Conservation (phyloP, 2,329 filamentous ascomycete species). For the Aspergillus pseudonomiae region DNA sequence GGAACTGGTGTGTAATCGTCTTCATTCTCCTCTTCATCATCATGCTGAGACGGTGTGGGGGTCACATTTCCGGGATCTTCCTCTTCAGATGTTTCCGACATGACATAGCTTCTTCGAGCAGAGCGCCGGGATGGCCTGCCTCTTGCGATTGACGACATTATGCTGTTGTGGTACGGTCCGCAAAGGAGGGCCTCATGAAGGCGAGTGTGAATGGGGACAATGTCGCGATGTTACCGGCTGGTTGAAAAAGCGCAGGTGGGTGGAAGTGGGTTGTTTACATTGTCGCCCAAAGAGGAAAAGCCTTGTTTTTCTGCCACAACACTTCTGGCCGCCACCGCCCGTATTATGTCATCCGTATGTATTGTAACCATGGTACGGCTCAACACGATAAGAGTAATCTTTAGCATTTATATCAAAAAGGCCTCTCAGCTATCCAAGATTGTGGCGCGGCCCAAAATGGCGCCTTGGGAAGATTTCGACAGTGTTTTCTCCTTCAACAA, state of each 20-base stretch:
- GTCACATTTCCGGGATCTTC: slow-evolving; percentile 59
- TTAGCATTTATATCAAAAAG: neutral
- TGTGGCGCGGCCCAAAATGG: slow-evolving; percentile 33
- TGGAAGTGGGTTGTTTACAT: slow-evolving; percentile 45
- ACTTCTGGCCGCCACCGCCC: slow-evolving; percentile 31
- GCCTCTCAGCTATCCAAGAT: neutral
- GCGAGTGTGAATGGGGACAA: slow-evolving; percentile 21
- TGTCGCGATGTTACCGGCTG: neutral
- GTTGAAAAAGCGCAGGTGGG: slow-evolving; percentile 24
- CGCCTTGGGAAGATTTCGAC: slow-evolving; percentile 64
- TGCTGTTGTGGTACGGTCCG: slow-evolving; percentile 19
- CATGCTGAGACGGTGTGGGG: slow-evolving; percentile 42
- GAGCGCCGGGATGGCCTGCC: slow-evolving; percentile 63
- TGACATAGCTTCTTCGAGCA: slow-evolving; percentile 69
- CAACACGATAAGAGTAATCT: slow-evolving; percentile 6
- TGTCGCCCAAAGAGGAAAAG: slow-evolving; percentile 37
- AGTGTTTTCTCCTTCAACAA: slow-evolving; percentile 66
- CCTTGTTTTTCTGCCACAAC: slow-evolving; percentile 38
- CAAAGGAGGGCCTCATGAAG: slow-evolving; percentile 31
- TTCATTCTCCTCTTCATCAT: slow-evolving; percentile 65
- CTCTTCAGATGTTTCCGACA: slow-evolving; percentile 79
- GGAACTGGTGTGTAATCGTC: slow-evolving; percentile 81
- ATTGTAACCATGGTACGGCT: slow-evolving; percentile 21
- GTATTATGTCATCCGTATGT: slow-evolving; percentile 12
- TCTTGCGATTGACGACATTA: slow-evolving; percentile 45